These are phyloP conservation scores for Aspergillus ustus DNA, from an alignment of 2,329 filamentous ascomycete genomes.

Conservation along the genomic window DNA sequence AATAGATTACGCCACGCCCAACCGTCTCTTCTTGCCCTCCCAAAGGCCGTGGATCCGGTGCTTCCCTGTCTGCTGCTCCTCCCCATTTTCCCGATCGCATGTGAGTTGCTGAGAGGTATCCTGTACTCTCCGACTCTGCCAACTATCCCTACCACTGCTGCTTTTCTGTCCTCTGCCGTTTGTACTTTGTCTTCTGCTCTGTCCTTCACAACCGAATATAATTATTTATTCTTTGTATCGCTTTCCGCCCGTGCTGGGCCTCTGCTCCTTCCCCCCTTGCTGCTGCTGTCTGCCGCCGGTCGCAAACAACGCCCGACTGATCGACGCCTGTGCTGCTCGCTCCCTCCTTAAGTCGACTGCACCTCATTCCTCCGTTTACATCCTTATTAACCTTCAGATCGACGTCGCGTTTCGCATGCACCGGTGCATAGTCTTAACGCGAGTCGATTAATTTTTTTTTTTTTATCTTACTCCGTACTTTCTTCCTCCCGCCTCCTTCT, in stretches of 20 bases:
- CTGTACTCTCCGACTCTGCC: slow-evolving; percentile 10
- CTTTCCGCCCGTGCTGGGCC: slow-evolving; percentile 12
- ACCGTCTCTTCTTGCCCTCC: slow-evolving; percentile 18
- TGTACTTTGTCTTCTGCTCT: slow-evolving; percentile 25
- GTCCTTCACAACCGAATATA: slow-evolving; percentile 17
- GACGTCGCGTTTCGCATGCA: slow-evolving; percentile 29
- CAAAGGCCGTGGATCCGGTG: slow-evolving; percentile 19
- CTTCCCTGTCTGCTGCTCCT: slow-evolving; percentile 9
- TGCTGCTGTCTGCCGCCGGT: slow-evolving; percentile 20
- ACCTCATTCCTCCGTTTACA: slow-evolving; percentile 15
- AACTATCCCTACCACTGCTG: slow-evolving; percentile 17
- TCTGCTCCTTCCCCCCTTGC: slow-evolving; percentile 21
- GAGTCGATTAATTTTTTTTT: slow-evolving; percentile 14
- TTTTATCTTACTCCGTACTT: too few species aligned
- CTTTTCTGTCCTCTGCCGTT: slow-evolving; percentile 30
- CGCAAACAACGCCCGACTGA: slow-evolving; percentile 26
- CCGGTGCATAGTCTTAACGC: slow-evolving; percentile 23
- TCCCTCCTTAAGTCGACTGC: slow-evolving; percentile 19
- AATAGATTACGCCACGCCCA: slow-evolving; percentile 30
- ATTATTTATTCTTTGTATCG: slow-evolving; percentile 4
- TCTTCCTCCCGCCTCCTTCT: slow-evolving; percentile 9
- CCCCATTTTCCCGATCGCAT: slow-evolving; percentile 18
- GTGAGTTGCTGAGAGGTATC: slow-evolving; percentile 19
- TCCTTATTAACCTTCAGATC: slow-evolving; percentile 20
- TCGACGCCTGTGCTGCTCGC: slow-evolving; percentile 21